These are phyloP conservation scores for Russula sp. DNA, from an alignment of 768 basidiomycete species.

Conservation along the genomic window DNA sequence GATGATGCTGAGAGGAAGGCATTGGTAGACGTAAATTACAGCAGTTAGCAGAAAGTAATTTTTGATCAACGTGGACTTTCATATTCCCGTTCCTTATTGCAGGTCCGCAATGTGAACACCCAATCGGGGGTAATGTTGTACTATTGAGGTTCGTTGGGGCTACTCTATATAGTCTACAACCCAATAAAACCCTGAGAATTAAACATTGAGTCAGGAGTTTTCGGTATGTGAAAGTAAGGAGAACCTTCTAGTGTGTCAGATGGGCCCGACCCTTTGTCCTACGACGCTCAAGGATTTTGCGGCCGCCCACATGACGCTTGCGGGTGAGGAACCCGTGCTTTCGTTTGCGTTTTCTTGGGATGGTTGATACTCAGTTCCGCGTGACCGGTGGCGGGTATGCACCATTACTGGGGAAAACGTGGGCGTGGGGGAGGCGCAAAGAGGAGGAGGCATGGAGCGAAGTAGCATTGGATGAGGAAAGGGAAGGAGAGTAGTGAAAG, in stretches of 20 bases:
- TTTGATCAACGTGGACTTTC: constrained; percentile 1
- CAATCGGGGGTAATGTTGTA: background rate
- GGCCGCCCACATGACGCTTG: constrained; percentile 63
- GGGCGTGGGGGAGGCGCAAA: background rate
- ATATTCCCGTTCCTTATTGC: constrained; percentile 3
- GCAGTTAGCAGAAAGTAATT: constrained; percentile 8
- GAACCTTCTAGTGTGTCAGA: constrained; percentile 61
- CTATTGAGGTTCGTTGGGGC: background rate
- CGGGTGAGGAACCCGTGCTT: constrained; percentile 88
- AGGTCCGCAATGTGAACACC: background rate
- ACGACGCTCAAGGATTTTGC: constrained; percentile 68
- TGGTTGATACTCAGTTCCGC: constrained; percentile 95
- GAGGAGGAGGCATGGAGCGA: background rate
- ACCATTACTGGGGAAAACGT: constrained; percentile 33
- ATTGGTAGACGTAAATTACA: constrained; percentile 25
- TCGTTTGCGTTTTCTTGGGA: constrained; percentile 89
- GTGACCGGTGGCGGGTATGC: constrained; percentile 61
- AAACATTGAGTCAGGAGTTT: background rate
- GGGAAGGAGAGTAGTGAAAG: constrained; percentile 16
- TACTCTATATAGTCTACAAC: background rate
- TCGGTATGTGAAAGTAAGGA: background rate
- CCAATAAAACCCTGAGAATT: background rate
- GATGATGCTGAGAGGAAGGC: constrained; percentile 24
- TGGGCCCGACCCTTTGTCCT: constrained; percentile 73
- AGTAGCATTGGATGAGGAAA: constrained; percentile 18